Evolutionary conservation across 768 basidiomycete genomes (phyloP).

Genomic region (Rhodotorula taiwanensis): DNA sequence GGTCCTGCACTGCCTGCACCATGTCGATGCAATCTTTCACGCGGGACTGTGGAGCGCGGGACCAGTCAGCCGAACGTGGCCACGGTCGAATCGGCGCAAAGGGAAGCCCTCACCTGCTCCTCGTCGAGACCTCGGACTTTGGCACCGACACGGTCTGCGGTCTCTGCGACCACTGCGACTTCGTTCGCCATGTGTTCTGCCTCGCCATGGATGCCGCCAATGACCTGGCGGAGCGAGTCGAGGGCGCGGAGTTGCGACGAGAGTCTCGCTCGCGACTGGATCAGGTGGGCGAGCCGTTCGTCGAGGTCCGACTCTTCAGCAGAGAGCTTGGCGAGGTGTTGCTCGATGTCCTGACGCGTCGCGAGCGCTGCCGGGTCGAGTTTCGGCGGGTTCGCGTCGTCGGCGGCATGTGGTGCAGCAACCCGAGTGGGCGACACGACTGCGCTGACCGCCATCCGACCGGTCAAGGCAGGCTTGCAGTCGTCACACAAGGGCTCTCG

Average conservation of each 20-base stretch:
- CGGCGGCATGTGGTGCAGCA: too few relatives aligned
- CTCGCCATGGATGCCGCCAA: constrained; percentile 25
- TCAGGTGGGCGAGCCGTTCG: constrained; percentile 13
- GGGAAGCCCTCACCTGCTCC: constrained; percentile 64
- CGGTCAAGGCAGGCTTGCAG: too few relatives aligned
- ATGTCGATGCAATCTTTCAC: constrained; percentile 85
- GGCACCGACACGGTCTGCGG: constrained; percentile 82
- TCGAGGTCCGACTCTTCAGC: constrained; percentile 26
- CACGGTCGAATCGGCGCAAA: not conserved
- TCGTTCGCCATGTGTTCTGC: constrained; percentile 14
- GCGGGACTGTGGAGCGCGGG: constrained; percentile 32
- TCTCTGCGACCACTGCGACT: constrained; percentile 43
- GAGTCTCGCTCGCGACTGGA: constrained; percentile 13
- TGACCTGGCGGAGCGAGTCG: constrained; percentile 10
- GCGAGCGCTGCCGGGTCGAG: constrained; percentile 15
- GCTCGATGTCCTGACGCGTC: constrained; percentile 19
- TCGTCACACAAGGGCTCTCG: too few relatives aligned
- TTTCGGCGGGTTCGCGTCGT: too few relatives aligned
- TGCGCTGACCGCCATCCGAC: too few relatives aligned
- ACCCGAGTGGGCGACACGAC: too few relatives aligned
- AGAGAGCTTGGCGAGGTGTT: constrained; percentile 6
- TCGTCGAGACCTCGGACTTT: constrained; percentile 81
- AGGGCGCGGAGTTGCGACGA: constrained; percentile 15
- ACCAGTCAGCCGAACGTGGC: not conserved
- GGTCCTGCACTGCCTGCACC: constrained; percentile 85